A percentile compares a stretch with the other conserved stretches of the same genome.
Conservation (phyloP, 2,329 filamentous ascomycete species). For the Penicillium sp. region DNA sequence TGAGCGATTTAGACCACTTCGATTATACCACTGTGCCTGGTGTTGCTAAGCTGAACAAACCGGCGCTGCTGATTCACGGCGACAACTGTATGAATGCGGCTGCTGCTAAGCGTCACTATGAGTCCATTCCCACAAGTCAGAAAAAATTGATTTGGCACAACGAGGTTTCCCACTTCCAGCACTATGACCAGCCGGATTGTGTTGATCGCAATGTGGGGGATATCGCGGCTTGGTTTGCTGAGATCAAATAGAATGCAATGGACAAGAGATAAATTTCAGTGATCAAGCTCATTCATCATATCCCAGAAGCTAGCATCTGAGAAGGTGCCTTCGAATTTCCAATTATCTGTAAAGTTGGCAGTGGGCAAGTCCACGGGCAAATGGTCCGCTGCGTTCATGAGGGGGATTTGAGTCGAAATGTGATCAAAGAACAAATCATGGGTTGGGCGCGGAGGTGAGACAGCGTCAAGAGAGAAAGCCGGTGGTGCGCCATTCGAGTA, state of each 20-base stretch:
- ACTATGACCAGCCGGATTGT: slow-evolving; percentile 30
- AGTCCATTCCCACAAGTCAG: slow-evolving; percentile 12
- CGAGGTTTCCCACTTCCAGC: slow-evolving; percentile 30
- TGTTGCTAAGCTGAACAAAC: slow-evolving; percentile 31
- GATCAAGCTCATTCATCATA: slow-evolving; percentile 13
- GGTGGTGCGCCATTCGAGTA: neutral
- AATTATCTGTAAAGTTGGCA: neutral
- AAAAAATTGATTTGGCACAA: slow-evolving; percentile 35
- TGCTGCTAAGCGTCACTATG: slow-evolving; percentile 19
- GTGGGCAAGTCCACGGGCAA: slow-evolving; percentile 4
- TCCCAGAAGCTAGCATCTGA: slow-evolving; percentile 20
- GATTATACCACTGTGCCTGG: slow-evolving; percentile 30
- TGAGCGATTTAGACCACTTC: slow-evolving; percentile 35
- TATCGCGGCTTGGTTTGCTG: slow-evolving; percentile 28
- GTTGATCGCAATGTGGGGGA: slow-evolving; percentile 32
- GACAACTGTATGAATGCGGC: slow-evolving; percentile 35
- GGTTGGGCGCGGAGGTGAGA: slow-evolving; percentile 15
- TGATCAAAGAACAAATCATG: slow-evolving; percentile 19
- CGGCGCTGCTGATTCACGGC: slow-evolving; percentile 32
- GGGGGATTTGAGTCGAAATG: slow-evolving; percentile 8
- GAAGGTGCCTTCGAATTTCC: slow-evolving; percentile 13
- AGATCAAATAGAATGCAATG: slow-evolving; percentile 8
- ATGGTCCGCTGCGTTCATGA: neutral
- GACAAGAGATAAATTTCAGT: slow-evolving; percentile 5
- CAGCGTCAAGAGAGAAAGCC: slow-evolving; percentile 1